Evolutionary conservation across 139 green algal species (phyloP).

Genomic region (Dunaliella sp.): DNA sequence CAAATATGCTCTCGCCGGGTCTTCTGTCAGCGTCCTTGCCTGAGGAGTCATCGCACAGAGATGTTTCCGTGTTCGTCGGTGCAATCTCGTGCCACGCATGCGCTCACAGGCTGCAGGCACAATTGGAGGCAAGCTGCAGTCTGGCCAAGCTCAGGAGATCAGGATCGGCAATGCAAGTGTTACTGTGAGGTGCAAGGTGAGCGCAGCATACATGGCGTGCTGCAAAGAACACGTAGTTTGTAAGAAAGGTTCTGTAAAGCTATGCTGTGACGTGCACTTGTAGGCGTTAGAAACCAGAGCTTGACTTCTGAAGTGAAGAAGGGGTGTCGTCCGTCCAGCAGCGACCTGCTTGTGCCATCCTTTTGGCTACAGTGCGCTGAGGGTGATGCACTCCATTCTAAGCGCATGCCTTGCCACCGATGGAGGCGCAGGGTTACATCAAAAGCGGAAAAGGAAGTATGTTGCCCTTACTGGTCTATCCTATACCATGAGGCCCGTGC

Average conservation of each 20-base stretch:
- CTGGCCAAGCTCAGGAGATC: neutral
- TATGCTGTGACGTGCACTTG: too few species aligned
- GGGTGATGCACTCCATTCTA: too few species aligned
- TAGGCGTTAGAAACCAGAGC: neutral
- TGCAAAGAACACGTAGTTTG: neutral
- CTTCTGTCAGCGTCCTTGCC: too few species aligned
- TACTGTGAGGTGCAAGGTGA: conserved; percentile 43
- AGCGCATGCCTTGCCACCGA: neutral
- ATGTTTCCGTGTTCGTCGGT: too few species aligned
- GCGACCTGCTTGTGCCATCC: neutral
- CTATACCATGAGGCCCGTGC: too few species aligned
- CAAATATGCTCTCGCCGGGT: too few species aligned
- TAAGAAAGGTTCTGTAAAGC: neutral
- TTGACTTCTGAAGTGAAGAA: neutral
- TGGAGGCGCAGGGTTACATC: neutral
- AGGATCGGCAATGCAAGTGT: conserved; percentile 33
- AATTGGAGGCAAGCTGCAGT: conserved; percentile 42
- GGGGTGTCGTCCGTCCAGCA: neutral
- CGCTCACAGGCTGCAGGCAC: conserved; percentile 39
- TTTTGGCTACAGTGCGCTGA: too few species aligned
- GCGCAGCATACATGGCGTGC: neutral
- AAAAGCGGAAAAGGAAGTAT: too few species aligned
- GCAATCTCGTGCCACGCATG: too few species aligned
- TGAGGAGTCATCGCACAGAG: too few species aligned
- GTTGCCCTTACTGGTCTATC: too few species aligned